Conservation (phyloP, 1,139 yeast genomes). For the Yueomyces sp. region DNA sequence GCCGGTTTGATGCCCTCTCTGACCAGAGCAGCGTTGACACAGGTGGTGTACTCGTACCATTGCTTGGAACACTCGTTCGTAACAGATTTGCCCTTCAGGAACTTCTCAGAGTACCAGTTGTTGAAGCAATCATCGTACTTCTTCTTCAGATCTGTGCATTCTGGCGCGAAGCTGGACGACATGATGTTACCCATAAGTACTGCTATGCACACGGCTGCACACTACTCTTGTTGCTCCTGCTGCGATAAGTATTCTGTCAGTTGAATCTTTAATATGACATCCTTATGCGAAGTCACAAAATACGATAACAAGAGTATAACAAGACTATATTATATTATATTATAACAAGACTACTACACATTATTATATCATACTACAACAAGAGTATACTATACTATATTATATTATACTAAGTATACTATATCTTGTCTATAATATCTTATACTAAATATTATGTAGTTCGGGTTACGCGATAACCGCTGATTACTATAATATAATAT, state of each 20-base stretch:
- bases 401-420: too few species aligned
- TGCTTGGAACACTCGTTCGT: conserved; percentile 83
- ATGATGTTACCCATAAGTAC: conserved; percentile 57
- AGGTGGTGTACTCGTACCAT: conserved; percentile 78
- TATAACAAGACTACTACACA: too few species aligned
- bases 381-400: too few species aligned
- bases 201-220: neutral
- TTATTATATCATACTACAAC: too few species aligned
- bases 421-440: too few species aligned
- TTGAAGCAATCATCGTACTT: conserved; percentile 88
- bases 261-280: neutral
- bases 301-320: too few species aligned
- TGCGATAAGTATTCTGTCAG: neutral
- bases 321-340: too few species aligned
- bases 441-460: too few species aligned
- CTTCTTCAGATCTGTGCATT: conserved; percentile 77
- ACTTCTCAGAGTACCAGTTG: conserved; percentile 80
- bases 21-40: conserved; percentile 47
- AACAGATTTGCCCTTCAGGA: conserved; percentile 34
- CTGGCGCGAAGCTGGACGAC: conserved; percentile 93
- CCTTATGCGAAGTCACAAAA: too few species aligned
- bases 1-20: conserved; percentile 38
- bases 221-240: too few species aligned
- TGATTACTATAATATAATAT: too few species aligned
- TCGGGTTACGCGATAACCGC: too few species aligned